Base-by-base conservation (phyloP, 106 monocot genomes). In the Acanthochlamys bracteata region DNA sequence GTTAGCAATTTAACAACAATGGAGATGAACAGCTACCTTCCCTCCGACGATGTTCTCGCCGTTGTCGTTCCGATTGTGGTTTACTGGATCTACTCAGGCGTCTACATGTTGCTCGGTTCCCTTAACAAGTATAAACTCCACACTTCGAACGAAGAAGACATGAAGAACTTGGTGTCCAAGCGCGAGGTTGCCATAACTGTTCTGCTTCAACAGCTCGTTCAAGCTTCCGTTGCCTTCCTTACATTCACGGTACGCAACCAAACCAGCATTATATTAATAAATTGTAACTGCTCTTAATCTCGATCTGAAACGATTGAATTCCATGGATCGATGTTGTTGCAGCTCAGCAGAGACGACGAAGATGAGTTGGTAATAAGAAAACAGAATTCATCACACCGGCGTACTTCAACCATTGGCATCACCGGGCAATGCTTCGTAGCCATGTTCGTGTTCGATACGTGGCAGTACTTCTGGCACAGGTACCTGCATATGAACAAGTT, bases 81-180 rank as follows among this genome's bases (percentile, higher is more conserved):
- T 4, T 93, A 93, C 60, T 93, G 84, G 92, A 26, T 82, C 16
- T 88, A 88, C 65, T 93, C 92, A 0, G 88, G 88, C 42, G 20
- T 84, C n/a, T 91, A 92, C 46, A 58, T 67, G 7, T n/a, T 79
- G 39, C 27, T 87, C 20, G 84, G 73, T 1, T 56, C 60, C 14
- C 41, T 81, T 26, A 81, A 84, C 4, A 25, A 74, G 4, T 87
- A 79, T 51, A 45, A 87, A 23, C 60, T 92, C 58, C 92, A 92
- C 57, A 64, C 92, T 4, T 79, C 70, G 61, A 72, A 22, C 54
- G 92, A 92, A 39, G 84, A 86, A 51, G 62, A 75, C 15, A n/a
- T 25, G 13, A 86, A 77, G 76, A 92, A 92, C 59, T 8, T 73
- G 0, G 87, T 82, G 25, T 76, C 92, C 24, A 87, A 71, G 56